These are phyloP conservation scores for Diaporthe aspalathi DNA, from an alignment of 2,329 filamentous ascomycete species.

Conservation along the genomic window DNA sequence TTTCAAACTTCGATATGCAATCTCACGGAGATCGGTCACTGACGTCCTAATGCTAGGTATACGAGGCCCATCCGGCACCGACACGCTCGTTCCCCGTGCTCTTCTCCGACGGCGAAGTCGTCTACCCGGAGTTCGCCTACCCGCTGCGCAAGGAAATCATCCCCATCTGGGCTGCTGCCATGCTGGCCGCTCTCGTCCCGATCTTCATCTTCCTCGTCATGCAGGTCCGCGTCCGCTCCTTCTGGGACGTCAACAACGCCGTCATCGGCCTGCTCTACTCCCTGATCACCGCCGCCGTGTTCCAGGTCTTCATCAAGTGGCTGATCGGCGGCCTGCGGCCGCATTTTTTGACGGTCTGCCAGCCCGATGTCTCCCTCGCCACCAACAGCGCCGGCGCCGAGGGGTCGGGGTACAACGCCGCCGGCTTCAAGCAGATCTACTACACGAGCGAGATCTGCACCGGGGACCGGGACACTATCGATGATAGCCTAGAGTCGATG, in stretches of 20 bases:
- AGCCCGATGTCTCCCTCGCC: slow-evolving; percentile 64
- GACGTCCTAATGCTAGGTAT: slow-evolving; percentile 58
- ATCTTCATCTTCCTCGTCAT: slow-evolving; percentile 73
- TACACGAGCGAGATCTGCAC: slow-evolving; percentile 78
- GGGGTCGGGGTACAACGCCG: slow-evolving; percentile 56
- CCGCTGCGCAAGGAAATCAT: slow-evolving; percentile 77
- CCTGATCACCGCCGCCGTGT: slow-evolving; percentile 77
- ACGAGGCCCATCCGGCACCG: slow-evolving; percentile 73
- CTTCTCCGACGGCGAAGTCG: slow-evolving; percentile 74
- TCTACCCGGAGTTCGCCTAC: slow-evolving; percentile 78
- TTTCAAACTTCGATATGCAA: neutral
- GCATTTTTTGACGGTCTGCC: slow-evolving; percentile 77
- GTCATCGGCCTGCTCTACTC: slow-evolving; percentile 76
- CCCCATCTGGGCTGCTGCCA: slow-evolving; percentile 76
- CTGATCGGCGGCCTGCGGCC: slow-evolving; percentile 79
- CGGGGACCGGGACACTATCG: slow-evolving; percentile 71
- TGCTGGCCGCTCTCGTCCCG: slow-evolving; percentile 73
- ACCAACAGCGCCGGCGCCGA: slow-evolving; percentile 55
- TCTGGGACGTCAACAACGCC: slow-evolving; percentile 79
- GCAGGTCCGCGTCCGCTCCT: slow-evolving; percentile 75
- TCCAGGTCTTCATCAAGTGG: slow-evolving; percentile 82
- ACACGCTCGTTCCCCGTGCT: slow-evolving; percentile 76
- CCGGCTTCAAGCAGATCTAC: slow-evolving; percentile 67
- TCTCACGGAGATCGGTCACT: neutral
- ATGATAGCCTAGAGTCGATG: slow-evolving; percentile 77